phyloP scores from a whole-genome alignment of 176 grass and related monocot species.

The Zoysia pacifica region DNA sequence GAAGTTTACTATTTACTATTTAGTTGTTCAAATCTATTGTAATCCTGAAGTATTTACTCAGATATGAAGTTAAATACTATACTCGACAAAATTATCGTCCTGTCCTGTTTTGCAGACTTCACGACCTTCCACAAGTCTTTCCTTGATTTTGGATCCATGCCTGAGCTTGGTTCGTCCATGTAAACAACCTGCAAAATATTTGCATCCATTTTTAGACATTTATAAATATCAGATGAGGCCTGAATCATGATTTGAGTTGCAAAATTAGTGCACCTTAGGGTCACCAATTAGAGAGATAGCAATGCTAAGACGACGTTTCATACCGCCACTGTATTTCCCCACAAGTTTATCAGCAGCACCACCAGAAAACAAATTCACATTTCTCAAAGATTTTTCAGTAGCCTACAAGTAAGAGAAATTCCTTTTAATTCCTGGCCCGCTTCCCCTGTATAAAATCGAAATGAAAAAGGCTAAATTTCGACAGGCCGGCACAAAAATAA shows the following conservation, averaged over 20 bases:
- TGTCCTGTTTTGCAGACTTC: slow-evolving; percentile 54
- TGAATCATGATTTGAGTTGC: neutral
- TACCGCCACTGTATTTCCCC: slow-evolving; percentile 77
- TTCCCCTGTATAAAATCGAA: too few relatives aligned
- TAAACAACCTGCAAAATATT: slow-evolving; percentile 67
- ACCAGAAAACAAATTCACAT: slow-evolving; percentile 54
- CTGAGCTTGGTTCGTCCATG: slow-evolving; percentile 93
- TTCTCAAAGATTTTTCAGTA: slow-evolving; percentile 63
- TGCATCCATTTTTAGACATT: neutral
- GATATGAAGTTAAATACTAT: slow-evolving; percentile 1
- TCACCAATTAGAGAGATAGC: slow-evolving; percentile 76
- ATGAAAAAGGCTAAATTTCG: too few relatives aligned
- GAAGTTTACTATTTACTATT: too few relatives aligned
- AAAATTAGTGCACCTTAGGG: slow-evolving; percentile 45
- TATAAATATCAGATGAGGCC: neutral
- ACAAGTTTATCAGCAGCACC: slow-evolving; percentile 67
- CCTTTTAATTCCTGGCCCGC: too few relatives aligned
- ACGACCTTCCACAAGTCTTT: slow-evolving; percentile 72
- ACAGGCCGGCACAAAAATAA: too few relatives aligned
- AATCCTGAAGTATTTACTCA: neutral
- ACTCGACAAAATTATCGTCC: slow-evolving; percentile 75
- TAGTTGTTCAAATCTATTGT: too few relatives aligned
- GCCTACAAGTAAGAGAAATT: slow-evolving; percentile 49
- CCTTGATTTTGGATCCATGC: slow-evolving; percentile 78
- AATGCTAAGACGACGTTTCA: slow-evolving; percentile 85